Evolutionary conservation across 257 asterid genomes (phyloP), one percentile per base, ranked within the genome.

Genomic region (Mentha longifolia): DNA sequence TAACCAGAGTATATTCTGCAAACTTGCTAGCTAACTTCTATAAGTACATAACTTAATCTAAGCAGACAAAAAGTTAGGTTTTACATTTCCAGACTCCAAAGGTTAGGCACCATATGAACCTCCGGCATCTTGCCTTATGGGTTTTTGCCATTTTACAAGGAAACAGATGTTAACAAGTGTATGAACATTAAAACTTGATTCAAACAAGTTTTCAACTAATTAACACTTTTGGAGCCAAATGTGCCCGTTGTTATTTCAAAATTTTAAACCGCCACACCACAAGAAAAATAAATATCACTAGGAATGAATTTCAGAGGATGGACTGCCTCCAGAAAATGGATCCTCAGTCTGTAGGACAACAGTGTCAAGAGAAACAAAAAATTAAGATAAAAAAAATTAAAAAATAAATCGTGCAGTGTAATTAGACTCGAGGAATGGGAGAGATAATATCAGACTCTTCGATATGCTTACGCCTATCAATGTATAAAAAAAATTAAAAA

Each of bases 1-100:
- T 11, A 6, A 55, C 17, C 9, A 35, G 9, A 47, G 59, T 30
- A 51, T n/a, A 52, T 49, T 49, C 37, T 12, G 43, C 33, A 43
- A 71, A 61, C 50, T 25, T 19, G 64, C 9, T 54, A 20, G 7
- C 39, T 54, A 47, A n/a, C 74, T 56, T 19, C 45, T 57, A 57
- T 6, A 13, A 30, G 61, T 22, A 22, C 15, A 55, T 22, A 25
- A 56, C 8, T 25, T 12, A 25, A 56, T 25, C 61, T 4, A 12
- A 11, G 39, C 61, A 56, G 17, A 13, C 35, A 5, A 54, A 10
- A 51, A 54, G 33, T 25, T 12, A 25, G 37, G 61, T 56, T 25
- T 56, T 17, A 25, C 37, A 25, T 55, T 55, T 22, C 37, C 13
- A 55, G 14, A 55, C 61, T 54, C 33, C 7, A 54, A 54, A 9